A percentile compares a stretch with the other conserved stretches of the same genome.
phyloP scores from a whole-genome alignment of 805 yeast species.

The Kodamaea jinghongensis region DNA sequence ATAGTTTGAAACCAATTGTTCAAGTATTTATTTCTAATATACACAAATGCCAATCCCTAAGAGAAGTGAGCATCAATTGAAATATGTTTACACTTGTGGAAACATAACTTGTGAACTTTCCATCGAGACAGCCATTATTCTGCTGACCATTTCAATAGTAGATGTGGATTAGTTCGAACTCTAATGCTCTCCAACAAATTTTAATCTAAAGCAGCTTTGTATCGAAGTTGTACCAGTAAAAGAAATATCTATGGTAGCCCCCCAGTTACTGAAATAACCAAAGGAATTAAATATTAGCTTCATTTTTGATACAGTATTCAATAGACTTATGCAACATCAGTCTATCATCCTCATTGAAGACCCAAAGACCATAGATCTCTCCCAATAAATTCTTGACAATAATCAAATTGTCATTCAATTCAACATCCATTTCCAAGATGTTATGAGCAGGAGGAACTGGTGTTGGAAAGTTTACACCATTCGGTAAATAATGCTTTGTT shows the following conservation, averaged over 20 bases:
- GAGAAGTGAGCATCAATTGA: too few species aligned
- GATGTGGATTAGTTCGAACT: too few species aligned
- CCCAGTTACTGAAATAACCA: too few species aligned
- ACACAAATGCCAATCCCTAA: too few species aligned
- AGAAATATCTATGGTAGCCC: too few species aligned
- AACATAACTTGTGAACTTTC: too few species aligned
- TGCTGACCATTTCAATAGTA: too few species aligned
- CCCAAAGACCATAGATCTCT: conserved; percentile 77
- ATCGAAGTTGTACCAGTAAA: too few species aligned
- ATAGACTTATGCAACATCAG: conserved; percentile 51
- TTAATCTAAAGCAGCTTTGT: background rate
- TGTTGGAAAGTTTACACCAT: conserved; percentile 27
- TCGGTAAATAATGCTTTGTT: conserved; percentile 43
- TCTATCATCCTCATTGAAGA: conserved; percentile 67
- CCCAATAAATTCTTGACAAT: conserved; percentile 67
- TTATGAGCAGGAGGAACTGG: conserved; percentile 3
- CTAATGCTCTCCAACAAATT: too few species aligned
- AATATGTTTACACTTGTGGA: too few species aligned
- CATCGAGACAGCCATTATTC: too few species aligned
- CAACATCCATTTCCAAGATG: conserved; percentile 56
- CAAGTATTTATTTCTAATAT: background rate
- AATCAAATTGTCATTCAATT: conserved; percentile 64
- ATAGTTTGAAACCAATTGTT: too few species aligned
- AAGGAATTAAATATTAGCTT: conserved; percentile 12
- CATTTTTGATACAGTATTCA: conserved; percentile 38